Conservation (phyloP, 768 basidiomycete species). For the Serendipita indica region DNA sequence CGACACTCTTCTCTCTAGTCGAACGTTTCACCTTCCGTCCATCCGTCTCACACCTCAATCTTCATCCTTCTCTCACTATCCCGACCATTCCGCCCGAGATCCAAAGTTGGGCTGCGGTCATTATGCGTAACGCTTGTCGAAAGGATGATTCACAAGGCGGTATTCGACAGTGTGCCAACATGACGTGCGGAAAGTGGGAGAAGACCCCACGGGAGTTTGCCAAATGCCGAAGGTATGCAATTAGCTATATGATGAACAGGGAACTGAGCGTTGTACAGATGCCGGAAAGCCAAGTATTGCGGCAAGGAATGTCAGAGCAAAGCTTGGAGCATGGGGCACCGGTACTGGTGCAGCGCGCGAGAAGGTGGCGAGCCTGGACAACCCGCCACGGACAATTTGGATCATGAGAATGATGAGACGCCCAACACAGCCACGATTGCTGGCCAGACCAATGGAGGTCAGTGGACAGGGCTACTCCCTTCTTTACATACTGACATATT, state of each 20-base stretch:
- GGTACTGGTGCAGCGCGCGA: conserved; percentile 80
- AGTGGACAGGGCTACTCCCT: neutral
- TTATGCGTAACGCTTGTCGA: conserved; percentile 97
- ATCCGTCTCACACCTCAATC: conserved; percentile 60
- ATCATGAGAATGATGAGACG: neutral
- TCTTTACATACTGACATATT: neutral
- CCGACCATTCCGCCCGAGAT: conserved; percentile 61
- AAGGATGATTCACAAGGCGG: conserved; percentile 91
- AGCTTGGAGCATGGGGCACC: conserved; percentile 91
- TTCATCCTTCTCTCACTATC: conserved; percentile 50
- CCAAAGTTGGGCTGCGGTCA: conserved; percentile 99
- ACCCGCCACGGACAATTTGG: neutral
- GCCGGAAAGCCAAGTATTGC: conserved; percentile 96
- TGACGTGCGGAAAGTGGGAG: conserved; percentile 96
- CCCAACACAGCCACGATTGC: neutral
- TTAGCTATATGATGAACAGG: neutral
- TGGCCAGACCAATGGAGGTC: neutral
- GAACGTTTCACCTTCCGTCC: conserved; percentile 95
- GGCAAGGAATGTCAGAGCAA: conserved; percentile 94
- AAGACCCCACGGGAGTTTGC: conserved; percentile 86
- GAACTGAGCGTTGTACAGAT: neutral
- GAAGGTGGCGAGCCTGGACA: conserved; percentile 30
- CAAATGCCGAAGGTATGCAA: conserved; percentile 64
- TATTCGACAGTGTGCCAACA: conserved; percentile 94
- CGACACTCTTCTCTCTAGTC: conserved; percentile 91